These are phyloP conservation scores for Dendryphion nanum DNA, from an alignment of 2,329 filamentous ascomycete genomes.

Conservation along the genomic window DNA sequence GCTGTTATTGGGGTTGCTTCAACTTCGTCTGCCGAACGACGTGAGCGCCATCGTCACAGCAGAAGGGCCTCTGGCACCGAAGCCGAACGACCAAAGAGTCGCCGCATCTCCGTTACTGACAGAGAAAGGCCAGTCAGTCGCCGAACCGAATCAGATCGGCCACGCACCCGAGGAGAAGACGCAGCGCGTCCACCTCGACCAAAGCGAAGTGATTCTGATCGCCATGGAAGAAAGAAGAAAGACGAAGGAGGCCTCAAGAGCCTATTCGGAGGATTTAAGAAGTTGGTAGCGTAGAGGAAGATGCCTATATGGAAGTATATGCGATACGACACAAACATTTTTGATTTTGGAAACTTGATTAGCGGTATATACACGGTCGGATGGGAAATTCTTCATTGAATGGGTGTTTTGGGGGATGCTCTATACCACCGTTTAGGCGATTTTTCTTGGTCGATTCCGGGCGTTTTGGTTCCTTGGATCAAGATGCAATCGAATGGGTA, in stretches of 20 bases:
- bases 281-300: constrained; percentile 22
- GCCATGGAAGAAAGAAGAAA: constrained; percentile 25
- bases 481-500: too few species aligned
- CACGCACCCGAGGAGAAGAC: constrained; percentile 19
- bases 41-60: constrained; percentile 20
- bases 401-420: constrained; percentile 9
- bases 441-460: constrained; percentile 5
- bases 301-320: constrained; percentile 3
- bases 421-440: constrained; percentile 7
- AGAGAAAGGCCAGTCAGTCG: constrained; percentile 28
- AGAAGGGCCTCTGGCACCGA: constrained; percentile 26
- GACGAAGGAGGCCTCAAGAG: constrained; percentile 30
- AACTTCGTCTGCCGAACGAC: constrained; percentile 27
- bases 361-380: background rate
- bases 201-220: constrained; percentile 25
- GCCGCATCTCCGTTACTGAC: constrained; percentile 31
- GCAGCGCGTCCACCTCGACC: constrained; percentile 21
- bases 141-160: constrained; percentile 27
- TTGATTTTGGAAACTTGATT: background rate
- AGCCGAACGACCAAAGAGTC: constrained; percentile 25
- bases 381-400: constrained; percentile 11
- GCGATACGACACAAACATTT: constrained; percentile 1
- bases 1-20: constrained; percentile 24
- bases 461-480: constrained; percentile 1
- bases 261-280: constrained; percentile 32